Evolutionary conservation across 129 eudicot genomes (phyloP), one percentile per base, ranked within the genome.

Genomic region (Flaveria trinervia): DNA sequence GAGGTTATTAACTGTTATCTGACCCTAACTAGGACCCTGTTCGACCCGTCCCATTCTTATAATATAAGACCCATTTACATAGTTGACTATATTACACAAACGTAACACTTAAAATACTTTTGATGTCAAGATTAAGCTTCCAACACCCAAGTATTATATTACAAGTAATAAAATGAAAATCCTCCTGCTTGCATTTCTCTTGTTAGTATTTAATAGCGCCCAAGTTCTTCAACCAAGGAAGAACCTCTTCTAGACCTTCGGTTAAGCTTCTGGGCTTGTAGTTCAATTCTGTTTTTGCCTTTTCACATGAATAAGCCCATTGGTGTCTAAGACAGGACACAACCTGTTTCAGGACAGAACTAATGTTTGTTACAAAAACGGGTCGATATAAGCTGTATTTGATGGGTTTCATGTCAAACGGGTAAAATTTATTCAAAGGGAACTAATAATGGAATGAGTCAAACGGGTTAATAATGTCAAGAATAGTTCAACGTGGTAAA

Each of bases 251-350:
- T 23, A 93, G 85, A 78, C 98, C 98, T 67, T 90, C 95, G 52
- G 78, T 84, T 86, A 93, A 83, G 86, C 91, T 88, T 89, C 96
- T 84, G 5, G 98, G 97, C 44, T 81, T 84, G 72, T 93, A 90
- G 78, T 82, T 83, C 77, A 93, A 83, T 88, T 90, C 98, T 70
- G 25, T 28, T 72, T 82, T 90, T 14, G 98, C 98, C 83, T 88
- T 93, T 78, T 86, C 95, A 46, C 95, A 93, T 20, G 86, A 83
- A 76, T 93, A 93, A 69, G 91, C 88, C 98, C 98, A 93, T 48
- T 90, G 89, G 78, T 88, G 96, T 45, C 87, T 70, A 30, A 90
- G 81, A 61, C 86, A 89, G 61, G 77, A 3, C 50, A 87, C 98
- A 6, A 83, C 54, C 98, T 93, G 98, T 65, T 55, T 76, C 73